Base-by-base conservation (phyloP, 805 yeast genomes). In the Nakazawaea populi region DNA sequence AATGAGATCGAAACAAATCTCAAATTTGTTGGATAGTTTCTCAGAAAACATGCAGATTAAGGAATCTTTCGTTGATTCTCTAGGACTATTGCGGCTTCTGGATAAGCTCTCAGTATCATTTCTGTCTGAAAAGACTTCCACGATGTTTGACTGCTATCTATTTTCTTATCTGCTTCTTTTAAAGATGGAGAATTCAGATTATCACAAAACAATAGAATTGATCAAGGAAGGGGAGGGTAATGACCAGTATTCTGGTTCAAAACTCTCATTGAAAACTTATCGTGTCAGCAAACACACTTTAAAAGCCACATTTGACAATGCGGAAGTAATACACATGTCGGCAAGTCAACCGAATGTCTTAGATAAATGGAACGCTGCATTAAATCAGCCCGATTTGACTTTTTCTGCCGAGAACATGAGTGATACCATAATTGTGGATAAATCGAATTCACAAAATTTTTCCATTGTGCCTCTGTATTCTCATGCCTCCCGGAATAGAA, bases 331-430 rank as follows among this genome's bases (percentile, higher is more conserved):
- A 6, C 12, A 12, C 7, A n/a, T 53, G 9, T 42, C 48, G 14
- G 36, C 59, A 5, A 57, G 55, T 24, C 55, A 56, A 14, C 48
- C 11, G 6, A 32, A 4, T 30, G 36, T 63, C 2, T 40, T 62
- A 34, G 61, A 60, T 34, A 68, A 63, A 55, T 68, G 72, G 72
- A 54, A 55, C 2, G 52, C 57, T 30, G 70, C 65, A 2, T 54
- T 68, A 4, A 56, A 57, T 6, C 56, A 65, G 34, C 40, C 50
- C 31, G 55, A 55, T 18, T 47, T 57, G 4, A 55, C 53, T 18
- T 61, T 67, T 46, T 62, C 65, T 2, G 52, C 53, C 8, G 54
- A 53, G 1, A 29, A 58, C 11, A 43, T 67, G 1, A 63, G 71
- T 1, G 56, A 64, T 0, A 61, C 68, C 0, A 37, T 67, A 24